These are phyloP conservation scores for Imleria badia DNA, from an alignment of 768 basidiomycete species.

Conservation along the genomic window DNA sequence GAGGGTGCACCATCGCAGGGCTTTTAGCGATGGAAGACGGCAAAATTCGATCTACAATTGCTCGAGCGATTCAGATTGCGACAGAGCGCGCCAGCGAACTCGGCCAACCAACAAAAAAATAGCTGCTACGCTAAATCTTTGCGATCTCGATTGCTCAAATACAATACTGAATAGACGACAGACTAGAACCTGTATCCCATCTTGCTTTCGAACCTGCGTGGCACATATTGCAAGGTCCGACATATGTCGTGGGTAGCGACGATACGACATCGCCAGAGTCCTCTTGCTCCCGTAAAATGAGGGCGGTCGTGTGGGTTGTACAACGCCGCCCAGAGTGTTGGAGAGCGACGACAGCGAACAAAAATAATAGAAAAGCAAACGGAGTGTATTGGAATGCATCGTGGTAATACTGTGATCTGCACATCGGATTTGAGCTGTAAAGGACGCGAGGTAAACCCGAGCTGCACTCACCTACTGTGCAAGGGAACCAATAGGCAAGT, in stretches of 20 bases:
- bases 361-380: background rate
- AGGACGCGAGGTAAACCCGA: background rate
- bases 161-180: background rate
- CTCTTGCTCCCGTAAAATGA: slow-evolving; percentile 97
- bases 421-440: background rate
- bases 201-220: slow-evolving; percentile 38
- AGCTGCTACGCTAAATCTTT: background rate
- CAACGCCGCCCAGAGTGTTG: slow-evolving; percentile 94
- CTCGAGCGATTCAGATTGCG: slow-evolving; percentile 91
- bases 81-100: slow-evolving; percentile 86
- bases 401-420: background rate
- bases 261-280: slow-evolving; percentile 24
- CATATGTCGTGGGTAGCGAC: slow-evolving; percentile 37
- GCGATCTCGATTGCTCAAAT: background rate
- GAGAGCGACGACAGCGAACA: slow-evolving; percentile 54
- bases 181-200: slow-evolving; percentile 27
- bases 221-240: slow-evolving; percentile 27
- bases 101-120: slow-evolving; percentile 67
- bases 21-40: slow-evolving; percentile 94
- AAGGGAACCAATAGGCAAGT: background rate
- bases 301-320: slow-evolving; percentile 71
- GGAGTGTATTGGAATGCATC: slow-evolving; percentile 4
- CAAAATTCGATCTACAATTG: slow-evolving; percentile 88
- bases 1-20: slow-evolving; percentile 98
- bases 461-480: slow-evolving; percentile 19